Percentiles rank a stretch among this genome's conserved stretches.
phyloP scores from a whole-genome alignment of 2,329 filamentous ascomycete species.

The Penicillium sp. region DNA sequence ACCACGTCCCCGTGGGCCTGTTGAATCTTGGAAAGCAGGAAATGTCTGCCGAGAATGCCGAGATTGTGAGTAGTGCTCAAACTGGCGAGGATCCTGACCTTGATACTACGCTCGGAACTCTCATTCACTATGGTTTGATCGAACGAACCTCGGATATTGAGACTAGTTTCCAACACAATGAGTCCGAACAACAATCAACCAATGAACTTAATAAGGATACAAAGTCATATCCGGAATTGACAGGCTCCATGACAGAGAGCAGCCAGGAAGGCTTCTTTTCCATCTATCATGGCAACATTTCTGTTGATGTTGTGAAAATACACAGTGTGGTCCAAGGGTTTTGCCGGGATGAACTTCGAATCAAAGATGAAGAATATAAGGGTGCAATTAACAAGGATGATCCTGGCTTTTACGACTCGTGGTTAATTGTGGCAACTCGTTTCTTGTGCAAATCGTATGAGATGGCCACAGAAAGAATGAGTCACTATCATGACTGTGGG shows the following conservation, averaged over 20 bases:
- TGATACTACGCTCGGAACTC: constrained; percentile 50
- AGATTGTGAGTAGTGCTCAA: constrained; percentile 43
- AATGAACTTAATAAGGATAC: constrained; percentile 27
- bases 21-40: constrained; percentile 57
- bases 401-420: constrained; percentile 45
- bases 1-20: constrained; percentile 69
- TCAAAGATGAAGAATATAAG: constrained; percentile 37
- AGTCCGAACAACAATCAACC: constrained; percentile 23
- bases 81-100: constrained; percentile 44
- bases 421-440: constrained; percentile 47
- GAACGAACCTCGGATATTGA: constrained; percentile 46
- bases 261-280: constrained; percentile 40
- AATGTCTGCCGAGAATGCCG: constrained; percentile 37
- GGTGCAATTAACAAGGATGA: constrained; percentile 20
- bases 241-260: constrained; percentile 39
- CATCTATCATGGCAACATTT: constrained; percentile 31
- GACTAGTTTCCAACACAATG: constrained; percentile 18
- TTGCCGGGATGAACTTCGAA: constrained; percentile 51
- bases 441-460: constrained; percentile 49
- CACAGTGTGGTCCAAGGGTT: constrained; percentile 55
- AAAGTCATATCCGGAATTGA: constrained; percentile 33
- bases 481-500: constrained; percentile 39
- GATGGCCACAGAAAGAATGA: constrained; percentile 46
- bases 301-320: constrained; percentile 52
- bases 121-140: constrained; percentile 52